Conservation (phyloP, 2,329 filamentous ascomycete species). For the Cercospora janseana region DNA sequence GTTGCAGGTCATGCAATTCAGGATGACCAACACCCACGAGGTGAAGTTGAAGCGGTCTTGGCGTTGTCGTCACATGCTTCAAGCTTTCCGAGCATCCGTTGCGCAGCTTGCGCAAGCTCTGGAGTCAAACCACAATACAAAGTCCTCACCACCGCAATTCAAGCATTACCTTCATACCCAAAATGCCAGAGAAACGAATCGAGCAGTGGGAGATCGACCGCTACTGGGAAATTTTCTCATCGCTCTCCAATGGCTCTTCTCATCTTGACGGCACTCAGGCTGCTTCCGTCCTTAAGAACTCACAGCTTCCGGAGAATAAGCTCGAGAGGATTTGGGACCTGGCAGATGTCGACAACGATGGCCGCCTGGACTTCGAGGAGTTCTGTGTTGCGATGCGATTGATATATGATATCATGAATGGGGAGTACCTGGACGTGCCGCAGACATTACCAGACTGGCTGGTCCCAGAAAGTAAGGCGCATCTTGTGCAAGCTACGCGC, state of each 20-base stretch:
- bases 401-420: constrained; percentile 96
- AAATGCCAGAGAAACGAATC: constrained; percentile 51
- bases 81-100: constrained; percentile 8
- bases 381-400: constrained; percentile 98
- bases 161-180: constrained; percentile 23
- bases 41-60: neutral
- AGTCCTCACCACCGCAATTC: neutral
- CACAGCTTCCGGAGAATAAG: constrained; percentile 71
- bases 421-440: constrained; percentile 90
- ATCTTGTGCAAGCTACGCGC: constrained; percentile 78
- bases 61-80: constrained; percentile 11
- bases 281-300: constrained; percentile 70
- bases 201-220: constrained; percentile 73
- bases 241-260: constrained; percentile 61
- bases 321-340: constrained; percentile 98
- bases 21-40: neutral
- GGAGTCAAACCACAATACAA: neutral
- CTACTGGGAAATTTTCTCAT: constrained; percentile 77
- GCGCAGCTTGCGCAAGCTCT: neutral
- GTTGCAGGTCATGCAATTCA: too few species aligned
- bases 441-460: constrained; percentile 87
- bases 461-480: constrained; percentile 89
- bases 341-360: constrained; percentile 94
- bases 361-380: constrained; percentile 97
- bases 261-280: constrained; percentile 68